Percentiles rank a stretch among this genome's conserved stretches.
Evolutionary conservation across 2,329 filamentous ascomycete genomes (phyloP).

Genomic region (Phialophora chinensis): DNA sequence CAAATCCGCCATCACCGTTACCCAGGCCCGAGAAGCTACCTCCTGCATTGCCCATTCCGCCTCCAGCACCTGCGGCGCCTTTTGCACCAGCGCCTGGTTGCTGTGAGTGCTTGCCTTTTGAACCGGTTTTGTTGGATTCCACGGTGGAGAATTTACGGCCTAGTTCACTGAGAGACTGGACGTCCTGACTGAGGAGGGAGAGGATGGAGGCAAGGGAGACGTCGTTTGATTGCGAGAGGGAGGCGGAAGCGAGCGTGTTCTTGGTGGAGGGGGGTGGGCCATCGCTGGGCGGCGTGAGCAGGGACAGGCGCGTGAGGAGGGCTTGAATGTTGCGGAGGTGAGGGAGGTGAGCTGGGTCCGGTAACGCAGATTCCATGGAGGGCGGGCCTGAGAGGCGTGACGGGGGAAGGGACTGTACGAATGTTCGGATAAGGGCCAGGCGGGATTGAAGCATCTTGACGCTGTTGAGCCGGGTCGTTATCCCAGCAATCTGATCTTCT

Average conservation of each 20-base stretch:
- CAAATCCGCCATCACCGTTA: slow-evolving; percentile 32
- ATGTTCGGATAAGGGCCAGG: slow-evolving; percentile 73
- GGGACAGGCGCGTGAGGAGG: slow-evolving; percentile 79
- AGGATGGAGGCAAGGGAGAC: slow-evolving; percentile 79
- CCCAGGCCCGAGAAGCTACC: slow-evolving; percentile 29
- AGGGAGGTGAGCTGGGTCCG: slow-evolving; percentile 59
- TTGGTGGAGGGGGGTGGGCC: neutral
- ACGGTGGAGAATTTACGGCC: slow-evolving; percentile 74
- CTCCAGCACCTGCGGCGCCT: slow-evolving; percentile 14
- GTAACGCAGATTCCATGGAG: slow-evolving; percentile 41
- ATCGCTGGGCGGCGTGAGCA: slow-evolving; percentile 71
- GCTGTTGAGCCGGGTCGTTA: slow-evolving; percentile 89
- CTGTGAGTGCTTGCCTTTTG: slow-evolving; percentile 24
- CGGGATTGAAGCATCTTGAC: slow-evolving; percentile 89
- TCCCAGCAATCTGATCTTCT: slow-evolving; percentile 68
- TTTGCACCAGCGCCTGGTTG: slow-evolving; percentile 3
- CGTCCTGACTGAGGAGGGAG: slow-evolving; percentile 73
- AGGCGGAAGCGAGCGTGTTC: slow-evolving; percentile 69
- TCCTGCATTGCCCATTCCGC: slow-evolving; percentile 9
- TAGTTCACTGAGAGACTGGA: slow-evolving; percentile 72
- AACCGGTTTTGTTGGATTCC: slow-evolving; percentile 47
- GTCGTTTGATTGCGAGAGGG: slow-evolving; percentile 80
- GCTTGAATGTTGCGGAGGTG: slow-evolving; percentile 89
- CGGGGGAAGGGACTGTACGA: slow-evolving; percentile 74
- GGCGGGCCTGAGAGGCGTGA: slow-evolving; percentile 60